Percentiles rank a stretch among this genome's conserved stretches.
Conservation (phyloP, 352 stramenopile species). For the Elongisporangium senticosum region DNA sequence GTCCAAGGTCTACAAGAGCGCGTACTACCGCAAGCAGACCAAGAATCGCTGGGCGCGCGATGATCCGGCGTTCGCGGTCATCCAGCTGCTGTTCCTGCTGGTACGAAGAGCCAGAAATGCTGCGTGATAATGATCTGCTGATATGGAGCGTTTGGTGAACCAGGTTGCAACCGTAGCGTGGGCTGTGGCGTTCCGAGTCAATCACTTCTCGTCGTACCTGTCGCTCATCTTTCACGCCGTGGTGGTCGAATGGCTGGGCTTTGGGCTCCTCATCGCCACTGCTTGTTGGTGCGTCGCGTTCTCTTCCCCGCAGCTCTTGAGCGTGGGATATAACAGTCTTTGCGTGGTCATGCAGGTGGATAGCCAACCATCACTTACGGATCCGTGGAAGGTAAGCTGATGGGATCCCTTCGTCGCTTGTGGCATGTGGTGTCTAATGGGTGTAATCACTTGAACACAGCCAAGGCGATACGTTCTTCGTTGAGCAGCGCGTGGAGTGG, state of each 20-base stretch:
- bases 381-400: constrained; percentile 47
- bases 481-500: constrained; percentile 98
- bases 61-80: constrained; percentile 94
- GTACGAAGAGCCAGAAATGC: constrained; percentile 12
- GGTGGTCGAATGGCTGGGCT: constrained; percentile 78
- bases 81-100: constrained; percentile 92
- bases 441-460: constrained; percentile 12
- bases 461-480: constrained; percentile 76
- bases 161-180: constrained; percentile 63
- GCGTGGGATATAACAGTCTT: neutral
- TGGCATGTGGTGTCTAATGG: constrained; percentile 4
- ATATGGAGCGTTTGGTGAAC: neutral
- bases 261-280: constrained; percentile 66
- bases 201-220: constrained; percentile 36
- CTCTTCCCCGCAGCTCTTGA: neutral
- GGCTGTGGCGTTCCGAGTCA: constrained; percentile 73
- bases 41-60: constrained; percentile 99
- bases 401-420: constrained; percentile 4
- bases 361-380: constrained; percentile 65
- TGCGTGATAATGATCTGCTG: neutral
- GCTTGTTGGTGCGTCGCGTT: constrained; percentile 33
- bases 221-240: constrained; percentile 75
- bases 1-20: constrained; percentile 85
- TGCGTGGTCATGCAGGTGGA: constrained; percentile 25
- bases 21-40: constrained; percentile 90